Conservation (phyloP, 2,329 filamentous ascomycete species). For the Didymella lethalis region DNA sequence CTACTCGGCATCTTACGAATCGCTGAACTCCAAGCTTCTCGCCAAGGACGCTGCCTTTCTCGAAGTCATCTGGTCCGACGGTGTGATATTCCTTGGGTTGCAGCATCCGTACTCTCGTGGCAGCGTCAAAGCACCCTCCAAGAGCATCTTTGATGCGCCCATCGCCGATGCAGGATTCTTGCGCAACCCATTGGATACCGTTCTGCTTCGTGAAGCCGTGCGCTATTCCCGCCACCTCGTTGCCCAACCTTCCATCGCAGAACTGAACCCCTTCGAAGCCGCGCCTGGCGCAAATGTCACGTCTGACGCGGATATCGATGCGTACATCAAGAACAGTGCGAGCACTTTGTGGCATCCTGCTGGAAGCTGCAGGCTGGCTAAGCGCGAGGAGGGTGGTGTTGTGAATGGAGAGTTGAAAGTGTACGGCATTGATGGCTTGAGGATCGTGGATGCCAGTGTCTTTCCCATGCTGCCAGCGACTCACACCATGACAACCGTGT, state of each 20-base stretch:
- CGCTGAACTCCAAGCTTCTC: slow-evolving; percentile 29
- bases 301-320: slow-evolving; percentile 28
- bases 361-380: slow-evolving; percentile 39
- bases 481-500: slow-evolving; percentile 34
- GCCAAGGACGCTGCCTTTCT: slow-evolving; percentile 29
- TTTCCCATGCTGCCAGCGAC: slow-evolving; percentile 30
- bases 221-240: slow-evolving; percentile 29
- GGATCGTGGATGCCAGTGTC: slow-evolving; percentile 32
- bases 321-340: slow-evolving; percentile 24
- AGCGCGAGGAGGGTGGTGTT: slow-evolving; percentile 38
- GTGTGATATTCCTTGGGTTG: slow-evolving; percentile 26
- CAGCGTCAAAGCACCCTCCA: slow-evolving; percentile 31
- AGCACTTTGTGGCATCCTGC: slow-evolving; percentile 38
- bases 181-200: slow-evolving; percentile 34
- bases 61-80: slow-evolving; percentile 35
- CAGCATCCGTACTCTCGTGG: slow-evolving; percentile 40
- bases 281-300: slow-evolving; percentile 34
- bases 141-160: slow-evolving; percentile 35
- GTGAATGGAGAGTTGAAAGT: slow-evolving; percentile 38
- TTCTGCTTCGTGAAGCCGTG: slow-evolving; percentile 34
- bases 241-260: slow-evolving; percentile 21
- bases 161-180: slow-evolving; percentile 35
- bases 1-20: slow-evolving; percentile 27
- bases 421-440: slow-evolving; percentile 34
- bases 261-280: slow-evolving; percentile 32